Base-by-base conservation (phyloP, 208 protist genomes). In the Balamuthia mandrillaris region DNA sequence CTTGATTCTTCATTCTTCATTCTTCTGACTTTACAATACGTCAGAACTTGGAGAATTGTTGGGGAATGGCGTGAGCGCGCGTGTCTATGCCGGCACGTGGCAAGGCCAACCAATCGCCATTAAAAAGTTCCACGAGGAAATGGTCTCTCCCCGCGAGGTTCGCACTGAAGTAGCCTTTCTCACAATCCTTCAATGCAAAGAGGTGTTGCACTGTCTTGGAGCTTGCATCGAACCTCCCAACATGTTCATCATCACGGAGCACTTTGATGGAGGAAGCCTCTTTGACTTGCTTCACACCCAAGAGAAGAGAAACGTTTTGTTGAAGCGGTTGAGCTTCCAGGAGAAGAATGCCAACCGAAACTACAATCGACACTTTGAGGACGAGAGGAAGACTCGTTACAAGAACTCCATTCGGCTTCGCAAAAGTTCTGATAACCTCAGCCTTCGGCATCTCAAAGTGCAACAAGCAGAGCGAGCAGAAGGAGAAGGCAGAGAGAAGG, bases 171-270 rank as follows among this genome's bases (percentile, higher is more conserved):
- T 81, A 51, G 72, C 72, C 2, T 81, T 81, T 35, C 24, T 81
- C 31, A 81, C 47, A 16, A 31, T 81, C 9, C 35, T 81, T 4
- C 61, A 51, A 16, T 21, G 47, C 14, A 21, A 39, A 81, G 44
- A 81, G 49, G 72, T 81, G n/a, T 35, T 81, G 2, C 44, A 81
- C 35, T 81, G 72, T 51, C 51, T 81, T n/a, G 72, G 72, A 2
- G 72, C 72, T 3, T 61, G 45, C 47, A 51, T 81, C 3, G 72
- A 81, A 33, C 47, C 54, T 39, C 47, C 54, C 29, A 61, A 81
- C 72, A 63, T 42, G 21, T 81, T 81, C 51, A 63, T 81, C 29
- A 51, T 81, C 72, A 81, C 72, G n/a, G 72, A 81, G 29, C 61
- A 61, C 51, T 81, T 81, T 29, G 4, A 42, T 5, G 24, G 61